Evolutionary conservation across 257 asterid species (phyloP).

Genomic region (Solanum boliviense): DNA sequence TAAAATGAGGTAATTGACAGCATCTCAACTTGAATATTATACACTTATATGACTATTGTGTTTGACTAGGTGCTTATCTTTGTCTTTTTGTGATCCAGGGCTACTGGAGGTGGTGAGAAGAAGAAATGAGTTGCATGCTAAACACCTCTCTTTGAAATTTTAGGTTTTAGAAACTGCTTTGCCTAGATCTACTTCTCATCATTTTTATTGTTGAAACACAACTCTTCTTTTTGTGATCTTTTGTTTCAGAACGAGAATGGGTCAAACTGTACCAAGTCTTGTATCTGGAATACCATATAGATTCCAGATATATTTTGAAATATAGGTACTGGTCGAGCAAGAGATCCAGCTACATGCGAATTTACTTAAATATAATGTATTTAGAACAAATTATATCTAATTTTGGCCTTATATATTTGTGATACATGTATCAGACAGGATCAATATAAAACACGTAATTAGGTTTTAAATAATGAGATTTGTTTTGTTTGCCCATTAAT

Average conservation of each 20-base stretch:
- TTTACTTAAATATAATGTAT: no score
- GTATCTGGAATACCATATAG: background rate
- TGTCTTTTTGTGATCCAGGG: conserved; percentile 3
- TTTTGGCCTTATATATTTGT: no score
- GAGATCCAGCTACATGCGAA: no score
- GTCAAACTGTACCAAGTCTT: background rate
- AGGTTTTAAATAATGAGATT: no score
- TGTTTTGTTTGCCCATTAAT: no score
- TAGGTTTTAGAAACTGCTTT: background rate
- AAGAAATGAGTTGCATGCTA: conserved; percentile 10
- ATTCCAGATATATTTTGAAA: no score
- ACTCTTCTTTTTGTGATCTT: background rate
- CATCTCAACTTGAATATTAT: background rate
- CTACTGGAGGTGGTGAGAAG: conserved; percentile 31
- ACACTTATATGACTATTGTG: background rate
- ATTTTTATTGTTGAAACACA: background rate
- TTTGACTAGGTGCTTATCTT: background rate
- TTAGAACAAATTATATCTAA: no score
- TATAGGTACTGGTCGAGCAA: no score
- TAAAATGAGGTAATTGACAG: conserved; percentile 26
- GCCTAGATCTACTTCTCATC: background rate
- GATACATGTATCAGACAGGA: no score
- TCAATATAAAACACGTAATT: no score
- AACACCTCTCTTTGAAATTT: background rate
- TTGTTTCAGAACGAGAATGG: background rate